Percentiles rank a stretch among this genome's conserved stretches.
Conservation (phyloP, 805 yeast species). For the Naumovozyma dairenensis region DNA sequence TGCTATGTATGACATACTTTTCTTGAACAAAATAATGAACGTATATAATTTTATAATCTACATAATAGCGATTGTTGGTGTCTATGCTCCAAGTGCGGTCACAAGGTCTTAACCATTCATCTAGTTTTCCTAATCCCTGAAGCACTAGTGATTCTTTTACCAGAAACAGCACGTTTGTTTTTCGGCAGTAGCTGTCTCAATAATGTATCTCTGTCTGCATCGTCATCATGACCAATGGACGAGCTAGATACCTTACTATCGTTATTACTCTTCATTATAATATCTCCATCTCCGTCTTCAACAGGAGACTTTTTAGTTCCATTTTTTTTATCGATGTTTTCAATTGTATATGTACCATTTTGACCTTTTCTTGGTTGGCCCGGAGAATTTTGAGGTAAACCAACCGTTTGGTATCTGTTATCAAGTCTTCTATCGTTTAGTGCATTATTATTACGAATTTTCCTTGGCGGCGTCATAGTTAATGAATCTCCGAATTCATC, state of each 20-base stretch:
- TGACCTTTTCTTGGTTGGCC: slow-evolving; percentile 83
- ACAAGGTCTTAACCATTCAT: slow-evolving; percentile 17
- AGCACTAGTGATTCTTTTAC: slow-evolving; percentile 22
- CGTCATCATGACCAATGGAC: slow-evolving; percentile 13
- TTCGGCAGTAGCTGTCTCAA: slow-evolving; percentile 19
- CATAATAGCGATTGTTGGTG: too few species aligned
- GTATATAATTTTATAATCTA: too few species aligned
- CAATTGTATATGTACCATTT: slow-evolving; percentile 24
- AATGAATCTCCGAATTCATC: slow-evolving; percentile 17
- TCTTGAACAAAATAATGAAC: not conserved
- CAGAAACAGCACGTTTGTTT: slow-evolving; percentile 20
- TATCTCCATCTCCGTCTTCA: not conserved
- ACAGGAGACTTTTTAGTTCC: not conserved
- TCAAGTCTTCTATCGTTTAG: slow-evolving; percentile 5
- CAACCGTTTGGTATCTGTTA: slow-evolving; percentile 15
- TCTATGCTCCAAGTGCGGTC: not conserved
- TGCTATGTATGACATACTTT: slow-evolving; percentile 18
- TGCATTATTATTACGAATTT: slow-evolving; percentile 24
- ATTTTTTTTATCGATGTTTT: slow-evolving; percentile 18
- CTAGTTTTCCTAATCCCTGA: slow-evolving; percentile 24
- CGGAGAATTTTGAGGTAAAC: slow-evolving; percentile 80
- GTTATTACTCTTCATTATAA: not conserved
- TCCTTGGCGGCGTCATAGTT: slow-evolving; percentile 25
- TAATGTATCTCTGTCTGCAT: slow-evolving; percentile 8
- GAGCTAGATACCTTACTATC: not conserved